These are phyloP conservation scores for Phialocephala subalpina DNA, from an alignment of 2,329 filamentous ascomycete genomes.

Conservation along the genomic window DNA sequence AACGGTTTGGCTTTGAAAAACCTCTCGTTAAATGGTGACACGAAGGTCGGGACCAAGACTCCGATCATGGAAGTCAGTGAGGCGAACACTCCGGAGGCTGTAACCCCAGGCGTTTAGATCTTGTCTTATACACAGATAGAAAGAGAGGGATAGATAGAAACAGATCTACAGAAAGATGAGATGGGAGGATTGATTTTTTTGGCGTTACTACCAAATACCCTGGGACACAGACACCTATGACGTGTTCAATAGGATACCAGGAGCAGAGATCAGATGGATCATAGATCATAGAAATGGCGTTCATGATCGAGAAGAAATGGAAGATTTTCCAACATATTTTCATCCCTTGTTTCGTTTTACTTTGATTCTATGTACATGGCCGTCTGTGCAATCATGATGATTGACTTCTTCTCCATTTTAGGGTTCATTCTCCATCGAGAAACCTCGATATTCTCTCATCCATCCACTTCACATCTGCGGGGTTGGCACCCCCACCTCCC, in stretches of 20 bases:
- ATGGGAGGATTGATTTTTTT: conserved; percentile 2
- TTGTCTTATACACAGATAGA: neutral
- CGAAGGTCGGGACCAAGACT: conserved; percentile 18
- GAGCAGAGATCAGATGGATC: conserved; percentile 10
- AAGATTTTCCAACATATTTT: neutral
- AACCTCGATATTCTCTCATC: conserved; percentile 43
- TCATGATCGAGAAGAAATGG: neutral
- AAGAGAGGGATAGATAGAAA: neutral
- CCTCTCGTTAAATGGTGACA: conserved; percentile 26
- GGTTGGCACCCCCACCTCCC: conserved; percentile 44
- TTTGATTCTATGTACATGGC: too few species aligned
- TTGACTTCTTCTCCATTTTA: too few species aligned
- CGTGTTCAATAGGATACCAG: neutral
- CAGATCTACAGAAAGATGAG: neutral
- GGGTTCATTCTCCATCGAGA: conserved; percentile 24
- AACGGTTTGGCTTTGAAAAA: conserved; percentile 31
- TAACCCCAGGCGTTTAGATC: conserved; percentile 2
- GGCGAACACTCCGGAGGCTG: conserved; percentile 15
- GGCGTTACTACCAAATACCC: conserved; percentile 21
- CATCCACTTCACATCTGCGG: conserved; percentile 45
- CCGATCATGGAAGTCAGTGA: conserved; percentile 32
- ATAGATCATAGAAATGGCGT: conserved; percentile 5
- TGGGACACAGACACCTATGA: conserved; percentile 8
- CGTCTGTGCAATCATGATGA: too few species aligned
- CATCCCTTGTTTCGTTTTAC: too few species aligned